Base-by-base conservation (phyloP, 805 yeast genomes). In the Candida insectorum region DNA sequence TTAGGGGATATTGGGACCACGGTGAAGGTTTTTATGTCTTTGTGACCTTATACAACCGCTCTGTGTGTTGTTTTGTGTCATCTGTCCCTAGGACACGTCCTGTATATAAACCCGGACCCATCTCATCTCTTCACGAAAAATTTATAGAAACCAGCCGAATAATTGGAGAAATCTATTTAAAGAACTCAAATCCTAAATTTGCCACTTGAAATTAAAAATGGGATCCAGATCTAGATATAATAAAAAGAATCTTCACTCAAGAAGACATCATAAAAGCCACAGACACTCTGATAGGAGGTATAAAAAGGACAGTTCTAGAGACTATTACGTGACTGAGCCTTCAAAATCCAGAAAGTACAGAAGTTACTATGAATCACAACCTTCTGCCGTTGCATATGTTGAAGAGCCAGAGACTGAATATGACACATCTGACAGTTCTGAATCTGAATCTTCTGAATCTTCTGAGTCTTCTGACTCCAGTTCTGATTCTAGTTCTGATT, bases 361-460 rank as follows among this genome's bases (percentile, higher is more conserved):
- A 43, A 54, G 50, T 19, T 57, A 62, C 43, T 56, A 48, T 40
- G 57, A 60, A 35, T 49, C 51, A 26, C 66, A 62, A 41, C 68
- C 65, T 8, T 51, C 54, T 11, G 47, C 52, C 21, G 49, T 47
- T 26, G 69, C 62, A n/a, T 65, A 49, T 37, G 65, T 66, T 21
- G 73, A 66, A 52, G 73, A 66, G 45, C 71, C 73, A 19, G 62
- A 56, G 28, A 56, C 62, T 31, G 67, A 60, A 23, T 51, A 52
- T n/a, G 12, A 28, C 17, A 20, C 21, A 4, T 23, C 33, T n/a
- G 23, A 11, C 23, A 18, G 17, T 9, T 18, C 26, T 11, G 38
- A 30, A 9, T 30, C 36, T 28, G 15, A 8, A 6, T 27, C 36
- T 16, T 16, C 21, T 20, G 6, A 10, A 15, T 11, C 16, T 5